Percentiles rank a stretch among this genome's conserved stretches.
Conservation (phyloP, 495 filamentous ascomycete species). For the Barbatosphaeria neglecta region DNA sequence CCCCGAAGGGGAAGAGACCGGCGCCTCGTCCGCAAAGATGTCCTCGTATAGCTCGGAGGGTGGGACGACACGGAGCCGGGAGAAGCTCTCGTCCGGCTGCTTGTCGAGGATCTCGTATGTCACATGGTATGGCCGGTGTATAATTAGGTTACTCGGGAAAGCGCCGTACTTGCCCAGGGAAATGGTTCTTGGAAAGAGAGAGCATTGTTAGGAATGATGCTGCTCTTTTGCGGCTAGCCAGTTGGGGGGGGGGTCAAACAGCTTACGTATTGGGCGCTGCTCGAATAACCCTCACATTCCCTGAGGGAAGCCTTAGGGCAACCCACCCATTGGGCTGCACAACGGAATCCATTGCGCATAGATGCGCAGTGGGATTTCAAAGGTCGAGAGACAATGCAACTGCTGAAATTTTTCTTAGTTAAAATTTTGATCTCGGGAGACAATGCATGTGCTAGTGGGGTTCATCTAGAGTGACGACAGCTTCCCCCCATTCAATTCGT, state of each 20-base stretch:
- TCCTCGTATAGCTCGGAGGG: constrained; percentile 75
- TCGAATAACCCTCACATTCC: constrained; percentile 48
- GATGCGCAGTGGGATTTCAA: neutral
- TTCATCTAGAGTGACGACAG: no score
- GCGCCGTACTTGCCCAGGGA: constrained; percentile 81
- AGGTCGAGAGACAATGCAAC: neutral
- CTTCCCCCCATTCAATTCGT: no score
- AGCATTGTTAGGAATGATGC: constrained; percentile 4
- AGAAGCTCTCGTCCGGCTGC: constrained; percentile 38
- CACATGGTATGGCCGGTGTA: constrained; percentile 79
- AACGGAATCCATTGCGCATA: constrained; percentile 16
- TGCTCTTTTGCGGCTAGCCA: no score
- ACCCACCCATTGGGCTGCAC: constrained; percentile 55
- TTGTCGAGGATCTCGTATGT: constrained; percentile 81
- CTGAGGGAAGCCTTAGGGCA: constrained; percentile 57
- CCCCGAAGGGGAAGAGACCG: constrained; percentile 19
- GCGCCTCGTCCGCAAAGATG: constrained; percentile 45
- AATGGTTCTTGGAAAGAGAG: constrained; percentile 47
- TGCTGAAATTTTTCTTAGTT: neutral
- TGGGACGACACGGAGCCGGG: constrained; percentile 65
- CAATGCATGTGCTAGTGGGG: no score
- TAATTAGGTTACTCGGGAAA: constrained; percentile 74
- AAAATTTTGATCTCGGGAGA: neutral
- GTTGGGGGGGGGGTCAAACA: constrained; percentile 6
- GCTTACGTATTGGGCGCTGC: constrained; percentile 68